A percentile compares a stretch with the other conserved stretches of the same genome.
Evolutionary conservation across 1,284 basidiomycete species (phyloP).

Genomic region (Moesziomyces aphidis): DNA sequence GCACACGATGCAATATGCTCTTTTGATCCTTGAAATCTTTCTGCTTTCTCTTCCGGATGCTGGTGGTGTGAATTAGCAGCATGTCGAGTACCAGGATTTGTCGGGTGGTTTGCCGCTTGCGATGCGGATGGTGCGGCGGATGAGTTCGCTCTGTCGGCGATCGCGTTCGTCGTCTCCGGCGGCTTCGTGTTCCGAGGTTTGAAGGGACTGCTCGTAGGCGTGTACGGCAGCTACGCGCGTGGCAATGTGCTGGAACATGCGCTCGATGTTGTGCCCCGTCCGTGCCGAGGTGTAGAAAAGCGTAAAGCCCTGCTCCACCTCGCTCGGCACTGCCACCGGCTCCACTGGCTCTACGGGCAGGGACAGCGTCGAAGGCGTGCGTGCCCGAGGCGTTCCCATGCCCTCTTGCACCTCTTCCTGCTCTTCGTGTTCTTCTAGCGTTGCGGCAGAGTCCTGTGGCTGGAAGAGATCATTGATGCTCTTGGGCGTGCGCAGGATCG

Average conservation of each 20-base stretch:
- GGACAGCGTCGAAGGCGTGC: constrained; percentile 16
- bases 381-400: constrained; percentile 2
- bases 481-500: constrained; percentile 28
- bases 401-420: constrained; percentile 8
- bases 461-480: constrained; percentile 38
- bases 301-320: constrained; percentile 52
- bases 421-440: constrained; percentile 4
- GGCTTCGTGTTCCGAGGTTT: neutral
- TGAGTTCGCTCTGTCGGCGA: constrained; percentile 10
- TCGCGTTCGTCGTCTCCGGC: constrained; percentile 7
- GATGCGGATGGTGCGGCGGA: constrained; percentile 40
- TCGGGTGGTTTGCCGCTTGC: constrained; percentile 31
- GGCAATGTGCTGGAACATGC: constrained; percentile 56
- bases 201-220: constrained; percentile 13
- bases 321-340: neutral
- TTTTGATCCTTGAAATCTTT: neutral
- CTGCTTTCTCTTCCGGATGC: too few relatives aligned
- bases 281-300: constrained; percentile 59
- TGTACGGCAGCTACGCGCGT: constrained; percentile 24
- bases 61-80: constrained; percentile 2
- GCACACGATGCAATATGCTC: neutral
- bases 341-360: constrained; percentile 7
- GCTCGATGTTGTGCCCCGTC: constrained; percentile 45
- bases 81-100: constrained; percentile 12
- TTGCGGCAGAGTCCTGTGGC: neutral